These are phyloP conservation scores for Leccinum subgranulosum DNA, from an alignment of 768 basidiomycete genomes.

Conservation along the genomic window DNA sequence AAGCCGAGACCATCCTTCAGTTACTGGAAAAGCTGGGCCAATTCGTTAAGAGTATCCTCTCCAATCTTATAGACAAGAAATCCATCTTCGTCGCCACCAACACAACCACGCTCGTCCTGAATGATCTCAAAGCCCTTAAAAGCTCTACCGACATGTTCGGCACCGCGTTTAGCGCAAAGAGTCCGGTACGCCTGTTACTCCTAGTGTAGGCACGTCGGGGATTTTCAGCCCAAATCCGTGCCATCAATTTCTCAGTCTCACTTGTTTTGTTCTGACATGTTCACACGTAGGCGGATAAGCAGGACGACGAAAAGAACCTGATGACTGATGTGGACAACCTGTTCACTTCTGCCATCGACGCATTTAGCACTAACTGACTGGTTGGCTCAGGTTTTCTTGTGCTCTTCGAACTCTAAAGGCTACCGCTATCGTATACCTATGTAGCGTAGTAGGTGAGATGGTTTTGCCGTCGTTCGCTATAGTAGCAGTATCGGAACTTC, in stretches of 20 bases:
- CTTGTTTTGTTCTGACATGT: not conserved
- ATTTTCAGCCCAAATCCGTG: not conserved
- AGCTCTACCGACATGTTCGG: not conserved
- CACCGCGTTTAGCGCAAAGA: not conserved
- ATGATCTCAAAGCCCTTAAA: not conserved
- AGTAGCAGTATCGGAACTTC: not conserved
- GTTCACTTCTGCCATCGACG: not conserved
- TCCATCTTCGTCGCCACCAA: rapidly evolving
- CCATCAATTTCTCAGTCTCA: not conserved
- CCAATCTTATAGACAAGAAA: not conserved
- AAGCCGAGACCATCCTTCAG: not conserved
- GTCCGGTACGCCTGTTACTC: constrained; percentile 4
- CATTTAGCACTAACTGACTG: not conserved
- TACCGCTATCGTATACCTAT: not conserved
- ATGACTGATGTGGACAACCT: not conserved
- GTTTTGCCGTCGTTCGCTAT: not conserved
- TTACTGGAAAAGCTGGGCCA: rapidly evolving
- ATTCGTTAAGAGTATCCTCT: not conserved
- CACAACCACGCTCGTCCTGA: rapidly evolving
- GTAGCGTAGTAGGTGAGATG: not conserved
- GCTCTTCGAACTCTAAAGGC: not conserved
- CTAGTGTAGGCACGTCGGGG: not conserved
- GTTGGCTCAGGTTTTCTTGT: not conserved
- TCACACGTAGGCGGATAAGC: not conserved
- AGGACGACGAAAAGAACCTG: not conserved